phyloP scores from a whole-genome alignment of 306 rosid species.

The Corylus heterophylla region DNA sequence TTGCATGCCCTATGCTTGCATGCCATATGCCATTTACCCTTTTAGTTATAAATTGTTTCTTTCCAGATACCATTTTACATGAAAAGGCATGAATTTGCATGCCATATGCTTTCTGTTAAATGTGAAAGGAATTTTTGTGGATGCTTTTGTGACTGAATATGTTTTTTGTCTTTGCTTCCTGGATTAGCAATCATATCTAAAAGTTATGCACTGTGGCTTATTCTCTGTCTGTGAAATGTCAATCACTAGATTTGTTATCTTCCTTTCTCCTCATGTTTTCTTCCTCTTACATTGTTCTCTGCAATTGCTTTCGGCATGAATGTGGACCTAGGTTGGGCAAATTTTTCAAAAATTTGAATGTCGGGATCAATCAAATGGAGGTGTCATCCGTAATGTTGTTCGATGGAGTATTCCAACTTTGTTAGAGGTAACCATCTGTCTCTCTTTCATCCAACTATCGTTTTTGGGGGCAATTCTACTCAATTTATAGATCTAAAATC shows the following conservation, averaged over 20 bases:
- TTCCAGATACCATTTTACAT: neutral
- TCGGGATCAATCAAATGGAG: constrained; percentile 47
- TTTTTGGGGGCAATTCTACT: neutral
- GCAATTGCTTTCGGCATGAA: constrained; percentile 18
- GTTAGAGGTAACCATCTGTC: constrained; percentile 59
- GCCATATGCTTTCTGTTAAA: constrained; percentile 11
- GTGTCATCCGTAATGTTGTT: constrained; percentile 73
- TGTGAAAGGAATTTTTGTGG: constrained; percentile 3
- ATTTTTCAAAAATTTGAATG: constrained; percentile 95
- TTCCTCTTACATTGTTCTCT: constrained; percentile 2
- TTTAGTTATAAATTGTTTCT: neutral
- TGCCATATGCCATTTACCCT: neutral
- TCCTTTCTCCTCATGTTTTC: neutral
- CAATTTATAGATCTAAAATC: constrained; percentile 3
- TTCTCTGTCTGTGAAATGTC: neutral
- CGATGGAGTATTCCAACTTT: constrained; percentile 87
- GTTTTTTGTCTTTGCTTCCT: neutral
- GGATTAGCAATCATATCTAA: constrained; percentile 1
- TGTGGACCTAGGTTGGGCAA: constrained; percentile 71
- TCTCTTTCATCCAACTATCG: constrained; percentile 24
- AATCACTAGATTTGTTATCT: neutral
- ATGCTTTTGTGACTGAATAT: constrained; percentile 12
- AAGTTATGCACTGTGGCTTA: neutral
- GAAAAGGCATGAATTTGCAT: constrained; percentile 12
- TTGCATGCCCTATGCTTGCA: constrained; percentile 16